Base-by-base conservation (phyloP, 306 rosid species). In the Malus asiatica region DNA sequence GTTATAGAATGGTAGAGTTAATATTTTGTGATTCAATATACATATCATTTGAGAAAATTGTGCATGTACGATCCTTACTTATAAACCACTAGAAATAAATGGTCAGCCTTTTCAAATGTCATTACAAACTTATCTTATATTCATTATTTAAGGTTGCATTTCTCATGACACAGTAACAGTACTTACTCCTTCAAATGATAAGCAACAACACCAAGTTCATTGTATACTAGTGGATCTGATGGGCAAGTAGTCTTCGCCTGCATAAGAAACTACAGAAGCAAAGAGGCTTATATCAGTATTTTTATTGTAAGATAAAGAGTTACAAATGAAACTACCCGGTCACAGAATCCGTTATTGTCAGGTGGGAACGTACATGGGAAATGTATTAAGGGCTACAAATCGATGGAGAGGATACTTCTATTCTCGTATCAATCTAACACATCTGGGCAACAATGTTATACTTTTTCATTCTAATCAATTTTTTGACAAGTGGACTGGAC, bases 191-290 rank as follows among this genome's bases (percentile, higher is more conserved):
- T 88, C 97, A 88, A 90, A 76, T 95, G 83, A 82, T 92, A 95
- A 72, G 97, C 97, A 81, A 95, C 99, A 75, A 90, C 97, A 85
- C 99, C 99, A 63, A 92, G 96, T 85, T 95, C 99, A 77, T 95
- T 95, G 77, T 83, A 95, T 35, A 95, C 92, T 76, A 92, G 99
- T 38, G 97, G 97, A 83, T 95, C 99, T 2, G 92, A 90, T 81
- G 97, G 89, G 78, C 97, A 95, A 79, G 80, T 89, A 69, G 90
- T 74, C 83, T 90, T 92, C 1, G 99, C 92, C 93, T 95, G 97
- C 80, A 85, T 78, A 79, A 90, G 83, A 83, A 95, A 95, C 98
- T 92, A 84, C 60, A 70, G 79, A 57, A 67, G 67, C 46, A 86
- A 73, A 86, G 66, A 55, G 66, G 13, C 13, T 1, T 44, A 57